Evolutionary conservation across 352 stramenopile species (phyloP), one percentile per base, ranked within the genome.

Genomic region (Phytophthora capsici): DNA sequence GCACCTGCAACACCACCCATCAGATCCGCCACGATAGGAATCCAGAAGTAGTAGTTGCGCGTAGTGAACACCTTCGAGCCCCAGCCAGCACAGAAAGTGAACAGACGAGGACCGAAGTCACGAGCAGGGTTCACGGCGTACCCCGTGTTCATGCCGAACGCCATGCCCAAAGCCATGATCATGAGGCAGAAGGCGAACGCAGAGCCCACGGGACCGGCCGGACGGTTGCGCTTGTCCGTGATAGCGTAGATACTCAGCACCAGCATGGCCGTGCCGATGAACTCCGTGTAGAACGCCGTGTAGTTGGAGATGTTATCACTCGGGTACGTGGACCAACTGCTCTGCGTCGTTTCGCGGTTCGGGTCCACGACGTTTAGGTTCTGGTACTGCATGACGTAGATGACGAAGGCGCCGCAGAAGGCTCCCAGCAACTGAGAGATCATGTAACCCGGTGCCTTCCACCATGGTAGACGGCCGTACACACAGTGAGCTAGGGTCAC

Each of bases 131-230:
- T 87, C 44, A 88, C 57, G 6, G 75, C 74, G 56, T 80, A 53
- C 77, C 73, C 73, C 12, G 77, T 76, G 54, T 79, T 80, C 54
- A 72, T 71, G 46, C 77, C 77, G 40, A 89, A 84, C 12, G 75
- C 73, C 70, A 89, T 86, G 23, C 80, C 75, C 34, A 89, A 58
- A 3, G 61, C 75, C 49, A 80, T 73, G 65, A 89, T 76, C 32
- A 89, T 69, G 13, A 84, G 34, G 20, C 68, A 74, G 43, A 82
- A 71, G 6, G 26, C 26, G 26, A 32, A 32, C 26, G 26, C 26
- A 32, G 26, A 32, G 26, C 26, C 26, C 26, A 67, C 69, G 3
- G 70, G 37, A 6, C 66, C 69, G 1, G 75, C 75, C 14, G 77
- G 66, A 19, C 63, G 52, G 65, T 89, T 89, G 43, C 50, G 53